Evolutionary conservation across 2,329 filamentous ascomycete species (phyloP).

Genomic region (Talaromyces albobiverticillius): DNA sequence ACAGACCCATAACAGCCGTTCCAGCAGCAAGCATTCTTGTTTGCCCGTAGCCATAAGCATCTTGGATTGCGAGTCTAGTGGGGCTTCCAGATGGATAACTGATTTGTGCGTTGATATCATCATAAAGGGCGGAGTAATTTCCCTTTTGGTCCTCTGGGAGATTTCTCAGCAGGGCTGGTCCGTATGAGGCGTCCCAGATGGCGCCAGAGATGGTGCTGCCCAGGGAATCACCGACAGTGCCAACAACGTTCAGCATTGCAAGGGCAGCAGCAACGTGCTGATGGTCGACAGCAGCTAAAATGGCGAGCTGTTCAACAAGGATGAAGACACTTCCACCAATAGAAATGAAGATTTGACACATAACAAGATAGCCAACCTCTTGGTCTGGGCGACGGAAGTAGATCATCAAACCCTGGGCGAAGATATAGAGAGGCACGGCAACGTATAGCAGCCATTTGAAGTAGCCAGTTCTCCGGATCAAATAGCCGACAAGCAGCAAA

Average conservation of each 20-base stretch:
- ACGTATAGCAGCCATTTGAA: slow-evolving; percentile 52
- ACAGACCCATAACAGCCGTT: slow-evolving; percentile 19
- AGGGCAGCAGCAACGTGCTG: slow-evolving; percentile 53
- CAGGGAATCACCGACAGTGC: slow-evolving; percentile 31
- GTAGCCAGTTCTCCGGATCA: slow-evolving; percentile 47
- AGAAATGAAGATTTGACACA: slow-evolving; percentile 56
- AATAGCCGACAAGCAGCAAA: slow-evolving; percentile 51
- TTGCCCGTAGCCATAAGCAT: slow-evolving; percentile 49
- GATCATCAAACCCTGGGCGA: slow-evolving; percentile 53
- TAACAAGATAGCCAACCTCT: slow-evolving; percentile 49
- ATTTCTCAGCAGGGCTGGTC: slow-evolving; percentile 37
- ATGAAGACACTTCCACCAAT: slow-evolving; percentile 51
- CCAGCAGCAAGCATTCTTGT: slow-evolving; percentile 39
- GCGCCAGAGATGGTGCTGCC: slow-evolving; percentile 29
- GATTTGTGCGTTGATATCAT: slow-evolving; percentile 7
- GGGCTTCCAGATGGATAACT: slow-evolving; percentile 41
- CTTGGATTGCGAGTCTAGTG: slow-evolving; percentile 44
- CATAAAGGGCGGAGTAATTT: background rate
- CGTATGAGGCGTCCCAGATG: slow-evolving; percentile 33
- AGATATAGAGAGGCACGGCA: slow-evolving; percentile 49
- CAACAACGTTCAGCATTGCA: slow-evolving; percentile 39
- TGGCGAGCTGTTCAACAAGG: slow-evolving; percentile 53
- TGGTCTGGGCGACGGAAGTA: slow-evolving; percentile 48
- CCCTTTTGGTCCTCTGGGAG: slow-evolving; percentile 22
- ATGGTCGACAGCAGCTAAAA: slow-evolving; percentile 51